These are phyloP conservation scores for Xylaria sp. DNA, from an alignment of 2,329 filamentous ascomycete species.

Conservation along the genomic window DNA sequence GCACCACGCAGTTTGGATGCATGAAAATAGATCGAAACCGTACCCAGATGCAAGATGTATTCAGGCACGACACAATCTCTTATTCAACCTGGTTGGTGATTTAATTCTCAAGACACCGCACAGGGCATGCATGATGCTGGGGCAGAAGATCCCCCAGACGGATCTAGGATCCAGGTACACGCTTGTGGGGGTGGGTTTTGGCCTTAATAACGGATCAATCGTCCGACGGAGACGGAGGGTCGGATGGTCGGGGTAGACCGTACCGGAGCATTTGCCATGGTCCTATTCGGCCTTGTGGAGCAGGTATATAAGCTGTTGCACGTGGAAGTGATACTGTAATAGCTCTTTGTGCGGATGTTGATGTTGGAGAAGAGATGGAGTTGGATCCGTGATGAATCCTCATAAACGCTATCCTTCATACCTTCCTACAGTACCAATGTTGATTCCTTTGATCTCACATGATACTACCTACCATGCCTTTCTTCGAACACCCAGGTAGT, in stretches of 20 bases:
- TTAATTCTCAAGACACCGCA: background rate
- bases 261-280: no score
- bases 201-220: background rate
- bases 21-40: background rate
- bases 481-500: no score
- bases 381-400: no score
- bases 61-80: background rate
- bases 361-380: no score
- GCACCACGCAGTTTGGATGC: background rate
- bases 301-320: background rate
- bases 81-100: background rate
- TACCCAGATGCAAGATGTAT: background rate
- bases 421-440: background rate
- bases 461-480: background rate
- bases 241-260: background rate
- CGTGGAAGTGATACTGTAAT: background rate
- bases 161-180: no score
- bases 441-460: background rate
- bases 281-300: no score
- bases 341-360: no score
- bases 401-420: no score
- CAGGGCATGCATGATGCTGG: background rate
- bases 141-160: background rate
- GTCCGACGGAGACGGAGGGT: background rate
- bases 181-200: no score